A percentile compares a stretch with the other conserved stretches of the same genome.
These are phyloP conservation scores for Xylariaceae sp. DNA, from an alignment of 2,329 filamentous ascomycete genomes.

Conservation along the genomic window DNA sequence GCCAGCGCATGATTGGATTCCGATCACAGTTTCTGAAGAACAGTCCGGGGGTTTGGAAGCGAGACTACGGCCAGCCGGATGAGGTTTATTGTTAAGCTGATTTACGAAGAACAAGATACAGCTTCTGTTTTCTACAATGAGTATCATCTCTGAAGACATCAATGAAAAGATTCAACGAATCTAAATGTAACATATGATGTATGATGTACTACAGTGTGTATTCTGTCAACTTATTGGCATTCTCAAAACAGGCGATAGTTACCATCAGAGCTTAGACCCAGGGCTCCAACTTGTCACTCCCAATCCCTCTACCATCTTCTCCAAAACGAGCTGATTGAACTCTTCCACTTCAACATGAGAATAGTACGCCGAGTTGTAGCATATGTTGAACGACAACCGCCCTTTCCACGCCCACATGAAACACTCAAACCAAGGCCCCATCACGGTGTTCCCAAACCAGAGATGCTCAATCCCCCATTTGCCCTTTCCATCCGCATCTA, in stretches of 20 bases:
- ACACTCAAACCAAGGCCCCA: constrained; percentile 8
- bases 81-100: constrained; percentile 6
- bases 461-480: constrained; percentile 4
- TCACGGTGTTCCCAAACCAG: constrained; percentile 9
- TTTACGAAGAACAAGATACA: background rate
- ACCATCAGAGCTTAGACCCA: constrained; percentile 6
- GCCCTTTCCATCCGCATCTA: constrained; percentile 4
- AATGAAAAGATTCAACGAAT: too few relatives aligned
- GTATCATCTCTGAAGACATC: too few relatives aligned
- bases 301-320: constrained; percentile 6
- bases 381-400: constrained; percentile 7
- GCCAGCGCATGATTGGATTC: constrained; percentile 23
- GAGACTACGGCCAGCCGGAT: constrained; percentile 12
- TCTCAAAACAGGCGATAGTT: too few relatives aligned
- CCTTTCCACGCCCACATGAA: constrained; percentile 12
- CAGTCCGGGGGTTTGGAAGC: constrained; percentile 23
- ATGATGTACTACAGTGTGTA: too few relatives aligned
- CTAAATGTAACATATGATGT: too few relatives aligned
- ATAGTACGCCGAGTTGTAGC: constrained; percentile 10
- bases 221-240: too few relatives aligned
- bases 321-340: constrained; percentile 5
- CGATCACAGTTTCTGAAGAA: constrained; percentile 23
- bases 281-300: background rate
- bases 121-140: background rate
- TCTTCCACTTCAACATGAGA: constrained; percentile 4